Evolutionary conservation across 2,329 filamentous ascomycete species (phyloP).

Genomic region (Arthrobotrys entomopaga): DNA sequence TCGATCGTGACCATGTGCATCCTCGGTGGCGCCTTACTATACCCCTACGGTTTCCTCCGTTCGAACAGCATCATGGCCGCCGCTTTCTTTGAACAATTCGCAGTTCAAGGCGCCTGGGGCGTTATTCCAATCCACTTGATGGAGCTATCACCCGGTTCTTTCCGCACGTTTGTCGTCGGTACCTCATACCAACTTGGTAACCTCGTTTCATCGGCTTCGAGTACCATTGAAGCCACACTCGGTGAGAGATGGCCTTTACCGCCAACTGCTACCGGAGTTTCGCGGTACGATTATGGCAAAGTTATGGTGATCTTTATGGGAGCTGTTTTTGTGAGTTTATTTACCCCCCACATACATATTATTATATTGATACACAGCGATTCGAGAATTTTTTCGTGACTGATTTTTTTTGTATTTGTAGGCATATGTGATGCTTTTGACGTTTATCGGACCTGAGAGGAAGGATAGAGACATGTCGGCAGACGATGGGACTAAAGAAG

Average conservation of each 20-base stretch:
- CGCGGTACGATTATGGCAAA: constrained; percentile 78
- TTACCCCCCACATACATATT: too few species aligned
- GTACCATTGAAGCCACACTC: constrained; percentile 71
- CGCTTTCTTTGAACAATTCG: constrained; percentile 71
- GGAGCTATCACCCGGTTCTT: constrained; percentile 76
- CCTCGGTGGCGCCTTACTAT: constrained; percentile 79
- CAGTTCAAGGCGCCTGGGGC: constrained; percentile 74
- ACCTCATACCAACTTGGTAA: constrained; percentile 82
- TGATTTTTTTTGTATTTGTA: background rate
- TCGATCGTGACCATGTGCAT: constrained; percentile 72
- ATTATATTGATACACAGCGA: too few species aligned
- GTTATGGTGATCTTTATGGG: constrained; percentile 94
- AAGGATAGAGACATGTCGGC: constrained; percentile 56
- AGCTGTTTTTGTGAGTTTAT: constrained; percentile 71
- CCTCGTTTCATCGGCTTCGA: constrained; percentile 69
- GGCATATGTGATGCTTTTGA: constrained; percentile 70
- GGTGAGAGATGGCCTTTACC: constrained; percentile 79
- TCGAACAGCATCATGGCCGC: constrained; percentile 74
- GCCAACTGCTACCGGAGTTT: constrained; percentile 65
- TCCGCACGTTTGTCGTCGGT: constrained; percentile 76
- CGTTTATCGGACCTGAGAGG: constrained; percentile 70
- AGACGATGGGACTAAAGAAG: constrained; percentile 32
- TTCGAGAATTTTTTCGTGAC: too few species aligned
- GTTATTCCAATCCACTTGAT: constrained; percentile 78
- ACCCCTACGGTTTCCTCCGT: constrained; percentile 82